These are phyloP conservation scores for Fusarium pilosicola DNA, from an alignment of 2,329 filamentous ascomycete species.

Conservation along the genomic window DNA sequence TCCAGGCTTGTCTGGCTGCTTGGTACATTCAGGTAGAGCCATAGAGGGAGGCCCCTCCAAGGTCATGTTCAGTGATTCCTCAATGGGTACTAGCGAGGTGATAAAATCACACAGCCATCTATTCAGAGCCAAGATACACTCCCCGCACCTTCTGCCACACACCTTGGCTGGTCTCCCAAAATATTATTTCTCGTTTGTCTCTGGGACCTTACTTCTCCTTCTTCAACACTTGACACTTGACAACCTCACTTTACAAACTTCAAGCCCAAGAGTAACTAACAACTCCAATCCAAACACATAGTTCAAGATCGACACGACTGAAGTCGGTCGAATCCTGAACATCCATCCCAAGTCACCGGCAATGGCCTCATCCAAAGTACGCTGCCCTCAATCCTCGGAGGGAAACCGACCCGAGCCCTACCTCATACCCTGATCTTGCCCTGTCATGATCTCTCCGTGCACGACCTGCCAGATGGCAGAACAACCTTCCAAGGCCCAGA, in stretches of 20 bases:
- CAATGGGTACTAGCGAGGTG: conserved; percentile 28
- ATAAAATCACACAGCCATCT: conserved; percentile 48
- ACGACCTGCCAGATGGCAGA: conserved; percentile 46
- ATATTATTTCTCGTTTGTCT: conserved; percentile 53
- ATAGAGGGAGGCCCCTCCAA: conserved; percentile 24
- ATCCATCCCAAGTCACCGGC: conserved; percentile 51
- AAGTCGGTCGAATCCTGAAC: conserved; percentile 49
- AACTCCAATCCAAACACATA: conserved; percentile 37
- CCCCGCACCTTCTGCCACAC: conserved; percentile 44
- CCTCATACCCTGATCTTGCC: conserved; percentile 20
- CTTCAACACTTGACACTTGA: conserved; percentile 38
- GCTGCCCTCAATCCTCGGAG: conserved; percentile 40
- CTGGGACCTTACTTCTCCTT: conserved; percentile 41
- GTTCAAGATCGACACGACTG: conserved; percentile 46
- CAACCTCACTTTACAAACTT: conserved; percentile 26
- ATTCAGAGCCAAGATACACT: conserved; percentile 44
- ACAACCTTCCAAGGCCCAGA: conserved; percentile 46
- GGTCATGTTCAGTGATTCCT: conserved; percentile 28
- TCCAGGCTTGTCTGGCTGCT: conserved; percentile 23
- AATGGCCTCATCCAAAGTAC: conserved; percentile 73
- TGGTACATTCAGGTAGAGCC: conserved; percentile 36
- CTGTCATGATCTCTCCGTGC: conserved; percentile 38
- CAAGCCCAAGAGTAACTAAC: conserved; percentile 30
- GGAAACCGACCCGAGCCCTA: conserved; percentile 36
- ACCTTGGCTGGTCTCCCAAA: conserved; percentile 48